Conservation (phyloP, 176 grass and related monocot genomes). For the Leersia perrieri region DNA sequence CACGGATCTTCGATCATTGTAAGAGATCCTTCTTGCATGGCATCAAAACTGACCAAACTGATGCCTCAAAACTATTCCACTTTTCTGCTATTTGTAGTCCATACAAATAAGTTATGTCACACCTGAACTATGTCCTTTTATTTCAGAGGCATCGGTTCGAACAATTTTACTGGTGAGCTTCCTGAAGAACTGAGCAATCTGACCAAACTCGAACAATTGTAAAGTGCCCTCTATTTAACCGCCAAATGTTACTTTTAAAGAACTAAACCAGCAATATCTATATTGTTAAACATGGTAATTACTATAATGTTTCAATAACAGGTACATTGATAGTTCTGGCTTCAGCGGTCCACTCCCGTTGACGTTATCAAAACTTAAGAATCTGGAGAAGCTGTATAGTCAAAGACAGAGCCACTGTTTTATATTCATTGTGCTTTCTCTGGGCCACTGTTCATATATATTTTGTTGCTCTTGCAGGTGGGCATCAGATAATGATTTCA, state of each 20-base stretch:
- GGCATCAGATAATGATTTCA: slow-evolving; percentile 50
- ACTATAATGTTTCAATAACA: slow-evolving; percentile 22
- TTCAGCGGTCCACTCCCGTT: slow-evolving; percentile 56
- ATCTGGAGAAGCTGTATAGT: slow-evolving; percentile 41
- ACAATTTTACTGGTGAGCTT: slow-evolving; percentile 54
- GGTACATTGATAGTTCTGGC: slow-evolving; percentile 68
- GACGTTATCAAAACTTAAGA: slow-evolving; percentile 55
- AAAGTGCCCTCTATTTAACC: neutral
- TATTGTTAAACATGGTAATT: neutral
- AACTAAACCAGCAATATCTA: neutral
- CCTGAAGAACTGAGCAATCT: slow-evolving; percentile 51
- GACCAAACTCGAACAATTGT: slow-evolving; percentile 40
- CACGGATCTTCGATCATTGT: neutral
- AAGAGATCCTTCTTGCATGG: neutral
- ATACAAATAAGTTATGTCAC: neutral
- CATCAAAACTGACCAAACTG: no score
- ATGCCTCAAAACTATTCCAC: neutral
- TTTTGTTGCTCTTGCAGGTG: slow-evolving; percentile 25
- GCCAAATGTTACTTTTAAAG: neutral
- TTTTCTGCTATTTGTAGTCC: neutral
- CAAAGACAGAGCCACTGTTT: neutral
- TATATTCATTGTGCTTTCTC: neutral
- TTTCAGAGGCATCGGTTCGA: slow-evolving; percentile 33
- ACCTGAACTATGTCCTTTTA: neutral
- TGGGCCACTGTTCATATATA: slow-evolving; percentile 13